These are phyloP conservation scores for Diplocarpon mali DNA, from an alignment of 2,329 filamentous ascomycete genomes.

Conservation along the genomic window DNA sequence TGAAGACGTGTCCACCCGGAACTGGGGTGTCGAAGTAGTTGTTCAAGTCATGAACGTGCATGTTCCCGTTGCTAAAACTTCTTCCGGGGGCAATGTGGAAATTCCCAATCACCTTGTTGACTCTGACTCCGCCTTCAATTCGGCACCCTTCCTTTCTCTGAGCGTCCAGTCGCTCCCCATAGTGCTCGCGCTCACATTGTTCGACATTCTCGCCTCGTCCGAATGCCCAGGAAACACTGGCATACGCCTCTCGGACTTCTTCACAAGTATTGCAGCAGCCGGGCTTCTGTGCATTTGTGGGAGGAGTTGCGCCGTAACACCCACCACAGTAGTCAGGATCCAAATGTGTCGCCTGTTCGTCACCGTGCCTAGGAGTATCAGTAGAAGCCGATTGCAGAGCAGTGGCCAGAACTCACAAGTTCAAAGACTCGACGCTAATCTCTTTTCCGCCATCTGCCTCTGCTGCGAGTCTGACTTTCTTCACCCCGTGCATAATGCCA, in stretches of 20 bases:
- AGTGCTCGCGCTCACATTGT: conserved; percentile 92
- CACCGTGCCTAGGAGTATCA: conserved; percentile 44
- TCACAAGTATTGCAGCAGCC: conserved; percentile 97
- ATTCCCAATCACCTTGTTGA: conserved; percentile 98
- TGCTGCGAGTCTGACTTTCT: conserved; percentile 73
- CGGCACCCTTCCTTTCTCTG: conserved; percentile 90
- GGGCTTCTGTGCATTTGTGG: conserved; percentile 59
- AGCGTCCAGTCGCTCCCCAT: conserved; percentile 74
- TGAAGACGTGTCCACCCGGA: conserved; percentile 69
- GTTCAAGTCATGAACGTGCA: conserved; percentile 95
- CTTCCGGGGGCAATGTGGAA: conserved; percentile 96
- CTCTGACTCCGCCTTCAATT: conserved; percentile 80
- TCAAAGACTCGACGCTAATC: conserved; percentile 58
- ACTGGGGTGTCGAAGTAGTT: conserved; percentile 77
- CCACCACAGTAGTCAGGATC: conserved; percentile 86
- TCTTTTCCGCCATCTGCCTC: conserved; percentile 62
- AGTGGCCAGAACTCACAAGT: conserved; percentile 41
- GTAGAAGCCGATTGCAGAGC: conserved; percentile 5
- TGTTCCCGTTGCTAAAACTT: conserved; percentile 90
- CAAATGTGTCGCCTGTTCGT: conserved; percentile 64
- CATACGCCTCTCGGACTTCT: conserved; percentile 92
- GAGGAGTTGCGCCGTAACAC: conserved; percentile 78
- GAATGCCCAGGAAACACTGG: conserved; percentile 82
- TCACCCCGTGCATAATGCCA: conserved; percentile 84
- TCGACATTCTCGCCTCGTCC: conserved; percentile 85